Evolutionary conservation across 2,329 filamentous ascomycete genomes (phyloP).

Genomic region (Proliferodiscus dingleyae): DNA sequence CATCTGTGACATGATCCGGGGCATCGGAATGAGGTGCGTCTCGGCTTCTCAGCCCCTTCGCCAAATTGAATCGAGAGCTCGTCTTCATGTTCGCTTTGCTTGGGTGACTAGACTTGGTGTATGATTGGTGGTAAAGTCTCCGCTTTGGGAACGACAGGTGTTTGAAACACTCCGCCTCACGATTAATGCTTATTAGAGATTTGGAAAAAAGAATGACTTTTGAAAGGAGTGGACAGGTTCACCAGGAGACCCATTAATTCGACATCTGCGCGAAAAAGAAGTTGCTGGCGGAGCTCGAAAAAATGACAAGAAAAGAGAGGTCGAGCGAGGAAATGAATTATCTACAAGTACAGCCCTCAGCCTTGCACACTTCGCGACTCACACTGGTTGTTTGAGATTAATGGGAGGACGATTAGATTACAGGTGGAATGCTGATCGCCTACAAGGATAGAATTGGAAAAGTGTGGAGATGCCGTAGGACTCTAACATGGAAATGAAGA

Average conservation of each 20-base stretch:
- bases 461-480: conserved; percentile 18
- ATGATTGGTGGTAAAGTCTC: conserved; percentile 14
- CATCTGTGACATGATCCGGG: conserved; percentile 28
- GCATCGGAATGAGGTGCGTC: conserved; percentile 24
- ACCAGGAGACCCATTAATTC: conserved; percentile 27
- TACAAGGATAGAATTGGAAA: conserved; percentile 30
- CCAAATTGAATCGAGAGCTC: conserved; percentile 5
- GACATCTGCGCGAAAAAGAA: conserved; percentile 6
- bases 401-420: conserved; percentile 38
- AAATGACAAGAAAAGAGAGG: conserved; percentile 19
- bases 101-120: conserved; percentile 7
- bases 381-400: conserved; percentile 46
- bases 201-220: conserved; percentile 5
- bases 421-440: conserved; percentile 39
- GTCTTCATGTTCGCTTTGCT: conserved; percentile 15
- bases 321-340: conserved; percentile 4
- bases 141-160: conserved; percentile 2
- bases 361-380: background rate
- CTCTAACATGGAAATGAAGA: conserved; percentile 5
- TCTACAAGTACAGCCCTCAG: conserved; percentile 1
- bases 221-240: conserved; percentile 30
- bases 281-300: conserved; percentile 4
- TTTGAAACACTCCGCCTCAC: conserved; percentile 15
- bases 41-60: conserved; percentile 21
- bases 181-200: conserved; percentile 20